Evolutionary conservation across 306 rosid genomes (phyloP).

Genomic region (Lathyrus oleraceus): DNA sequence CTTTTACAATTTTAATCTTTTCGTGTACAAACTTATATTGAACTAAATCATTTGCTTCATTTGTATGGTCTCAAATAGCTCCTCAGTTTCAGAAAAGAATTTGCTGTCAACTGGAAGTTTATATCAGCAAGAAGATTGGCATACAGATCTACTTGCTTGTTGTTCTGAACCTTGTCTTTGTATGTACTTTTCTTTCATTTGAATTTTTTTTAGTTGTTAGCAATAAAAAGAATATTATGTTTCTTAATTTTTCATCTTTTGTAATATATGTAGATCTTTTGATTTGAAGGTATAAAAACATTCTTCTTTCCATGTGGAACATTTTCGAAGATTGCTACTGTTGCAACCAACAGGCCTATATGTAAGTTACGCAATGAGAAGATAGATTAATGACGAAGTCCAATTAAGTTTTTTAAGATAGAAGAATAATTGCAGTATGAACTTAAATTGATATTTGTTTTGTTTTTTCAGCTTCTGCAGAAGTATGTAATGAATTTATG

Average conservation of each 20-base stretch:
- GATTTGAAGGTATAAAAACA: constrained; percentile 78
- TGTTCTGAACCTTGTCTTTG: constrained; percentile 89
- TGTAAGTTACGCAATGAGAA: constrained; percentile 56
- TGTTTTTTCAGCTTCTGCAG: constrained; percentile 67
- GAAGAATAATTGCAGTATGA: too few relatives aligned
- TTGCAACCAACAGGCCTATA: constrained; percentile 76
- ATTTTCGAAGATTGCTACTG: constrained; percentile 79
- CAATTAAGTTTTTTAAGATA: too few relatives aligned
- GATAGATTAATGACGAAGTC: not conserved
- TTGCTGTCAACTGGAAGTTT: constrained; percentile 63
- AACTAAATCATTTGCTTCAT: constrained; percentile 26
- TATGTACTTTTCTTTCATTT: constrained; percentile 48
- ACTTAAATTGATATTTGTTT: too few relatives aligned
- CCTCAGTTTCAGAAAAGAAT: constrained; percentile 63
- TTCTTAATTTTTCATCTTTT: constrained; percentile 13
- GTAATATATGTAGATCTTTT: constrained; percentile 19
- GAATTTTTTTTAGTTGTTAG: constrained; percentile 3
- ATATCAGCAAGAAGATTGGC: constrained; percentile 75
- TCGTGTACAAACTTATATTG: constrained; percentile 21
- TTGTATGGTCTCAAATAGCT: constrained; percentile 45
- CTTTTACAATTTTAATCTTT: not conserved
- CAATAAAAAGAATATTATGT: not conserved
- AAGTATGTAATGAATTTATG: constrained; percentile 89
- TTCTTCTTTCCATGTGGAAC: constrained; percentile 93
- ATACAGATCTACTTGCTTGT: constrained; percentile 88